Evolutionary conservation across 169 alveolate species (phyloP), one percentile per base, ranked within the genome.

Genomic region (Plasmodium cynomolgi): DNA sequence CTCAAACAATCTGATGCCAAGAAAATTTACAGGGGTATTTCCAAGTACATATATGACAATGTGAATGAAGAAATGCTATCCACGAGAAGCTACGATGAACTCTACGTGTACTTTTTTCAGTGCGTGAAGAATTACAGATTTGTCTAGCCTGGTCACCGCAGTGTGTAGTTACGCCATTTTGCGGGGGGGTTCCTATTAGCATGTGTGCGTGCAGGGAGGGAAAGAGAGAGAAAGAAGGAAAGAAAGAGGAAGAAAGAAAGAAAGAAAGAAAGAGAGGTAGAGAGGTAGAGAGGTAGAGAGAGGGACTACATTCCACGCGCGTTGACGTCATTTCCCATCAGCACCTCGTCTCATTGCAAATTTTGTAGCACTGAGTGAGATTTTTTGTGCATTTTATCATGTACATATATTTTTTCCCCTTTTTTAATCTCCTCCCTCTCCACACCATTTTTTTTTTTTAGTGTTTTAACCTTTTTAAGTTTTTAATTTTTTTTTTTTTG

Each of bases 81-180:
- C 1, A 77, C 39, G 33, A 47, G 23, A 9, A 56, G 34, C 29
- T 86, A 86, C 44, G 68, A 58, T 3, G 86, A 86, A 54, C 71
- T 79, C 17, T 86, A 86, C 47, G 39, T 31, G 7, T 37, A 71
- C 33, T 86, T 86, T 77, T 86, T 86, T 58, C 81, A 75, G 93
- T 77, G 86, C 41, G 68, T 86, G n/a, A 83, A 79, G 29, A 54
- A 34, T 11, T 86, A 75, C 68, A 75, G 58, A n/a, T 86, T 86
- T 86, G 34, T 58, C 23, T 86, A 75, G 47, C 39, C 23, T 0
- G 62, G 23, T 1, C 20, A 50, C 26, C 23, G 62, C 23, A 17
- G 17, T 17, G 62, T 17, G 23, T 50, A 50, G 9, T 17, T 17
- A 50, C 0, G 8, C 62, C 7, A 50, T 50, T 26, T 50, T 50